Percentiles rank a stretch among this genome's conserved stretches.
phyloP scores from a whole-genome alignment of 129 eudicot species.

The Cynara cardunculus region DNA sequence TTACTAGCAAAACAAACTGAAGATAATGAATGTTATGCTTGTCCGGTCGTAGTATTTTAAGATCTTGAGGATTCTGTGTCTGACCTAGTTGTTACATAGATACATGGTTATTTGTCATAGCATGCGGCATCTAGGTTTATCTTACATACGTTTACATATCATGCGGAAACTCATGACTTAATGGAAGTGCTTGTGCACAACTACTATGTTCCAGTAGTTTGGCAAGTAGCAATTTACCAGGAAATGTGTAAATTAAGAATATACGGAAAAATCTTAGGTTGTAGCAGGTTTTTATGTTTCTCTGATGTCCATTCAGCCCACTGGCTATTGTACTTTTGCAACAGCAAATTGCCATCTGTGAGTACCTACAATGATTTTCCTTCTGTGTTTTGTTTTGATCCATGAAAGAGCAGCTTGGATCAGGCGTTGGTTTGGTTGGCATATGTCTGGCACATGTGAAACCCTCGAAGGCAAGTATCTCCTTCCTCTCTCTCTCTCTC shows the following conservation, averaged over 20 bases:
- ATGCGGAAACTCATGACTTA: conserved; percentile 7
- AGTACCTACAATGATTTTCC: neutral
- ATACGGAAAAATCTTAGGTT: neutral
- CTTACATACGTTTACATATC: neutral
- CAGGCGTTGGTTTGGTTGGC: conserved; percentile 99
- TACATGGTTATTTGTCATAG: neutral
- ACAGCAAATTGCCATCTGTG: neutral
- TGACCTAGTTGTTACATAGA: neutral
- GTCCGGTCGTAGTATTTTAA: no score
- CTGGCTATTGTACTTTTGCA: neutral
- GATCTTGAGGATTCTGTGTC: neutral
- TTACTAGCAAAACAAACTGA: neutral
- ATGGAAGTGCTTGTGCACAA: conserved; percentile 17
- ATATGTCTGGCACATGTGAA: conserved; percentile 64
- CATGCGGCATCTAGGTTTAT: neutral
- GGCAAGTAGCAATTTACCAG: neutral
- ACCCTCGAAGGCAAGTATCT: conserved; percentile 62
- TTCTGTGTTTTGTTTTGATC: conserved; percentile 2
- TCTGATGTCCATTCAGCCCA: neutral
- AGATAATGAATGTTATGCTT: no score
- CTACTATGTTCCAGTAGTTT: neutral
- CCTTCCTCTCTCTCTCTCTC: conserved; percentile 1
- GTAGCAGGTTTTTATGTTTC: neutral
- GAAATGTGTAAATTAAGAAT: neutral
- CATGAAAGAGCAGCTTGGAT: conserved; percentile 63